Base-by-base conservation (phyloP, 2,329 filamentous ascomycete species). In the Fusarium sp. region DNA sequence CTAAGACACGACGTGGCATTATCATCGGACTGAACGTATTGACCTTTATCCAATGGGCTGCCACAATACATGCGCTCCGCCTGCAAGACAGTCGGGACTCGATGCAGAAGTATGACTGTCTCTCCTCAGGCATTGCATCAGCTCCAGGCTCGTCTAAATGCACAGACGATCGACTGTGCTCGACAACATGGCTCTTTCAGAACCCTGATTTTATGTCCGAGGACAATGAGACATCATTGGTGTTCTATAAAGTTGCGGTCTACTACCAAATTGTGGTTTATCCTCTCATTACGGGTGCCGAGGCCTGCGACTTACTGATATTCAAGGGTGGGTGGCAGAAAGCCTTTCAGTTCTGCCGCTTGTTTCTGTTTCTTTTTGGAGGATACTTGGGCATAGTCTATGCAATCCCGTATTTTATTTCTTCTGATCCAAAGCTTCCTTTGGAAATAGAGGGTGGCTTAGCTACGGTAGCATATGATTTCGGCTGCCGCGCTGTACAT, bases 151-250 rank as follows among this genome's bases (percentile, higher is more conserved):
- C n/a, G 30, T 50, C 46, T 34, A 31, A 8, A 50, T 50, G 46
- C 28, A 34, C 28, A 50, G 46, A 15, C 30, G 28, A 50, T 15
- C 30, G 18, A 12, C 28, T 50, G 7, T 50, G 46, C 30, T 36
- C 46, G 46, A 50, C 28, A 50, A 36, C 30, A 36, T 50, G 46
- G 46, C 46, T 50, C 46, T 50, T 50, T 34, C 46, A 50, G 46
- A 50, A 50, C 46, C 46, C 40, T 15, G 40, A 43, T 23, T 43
- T 43, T 43, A 43, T 43, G 40, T 16, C 40, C 40, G 40, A 43
- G 40, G n/a, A n/a, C 40, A 43, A 43, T 18, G 40, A 51, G 47
- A 51, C 30, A 23, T 51, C 31, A 51, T 37, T 51, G 31, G 11
- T 18, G 8, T 18, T 51, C 31, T 51, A 51, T n/a, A 37, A 37